Evolutionary conservation across 2,329 filamentous ascomycete genomes (phyloP), one percentile per base, ranked within the genome.

Genomic region (Botrytis byssoidea): DNA sequence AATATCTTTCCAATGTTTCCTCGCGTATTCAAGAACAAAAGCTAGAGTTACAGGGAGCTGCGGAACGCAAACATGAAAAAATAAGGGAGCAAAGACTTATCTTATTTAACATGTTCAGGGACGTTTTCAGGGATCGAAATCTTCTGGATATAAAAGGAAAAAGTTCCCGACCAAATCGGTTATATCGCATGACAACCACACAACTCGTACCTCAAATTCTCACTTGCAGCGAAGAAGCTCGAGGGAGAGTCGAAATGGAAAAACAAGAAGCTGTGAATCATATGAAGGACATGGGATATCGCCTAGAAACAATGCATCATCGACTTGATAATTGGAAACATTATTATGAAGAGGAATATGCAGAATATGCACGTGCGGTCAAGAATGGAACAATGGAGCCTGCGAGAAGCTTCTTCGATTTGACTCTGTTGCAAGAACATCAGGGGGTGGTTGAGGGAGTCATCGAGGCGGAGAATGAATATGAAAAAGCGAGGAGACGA

Each of bases 351-450:
- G 29, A 68, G 1, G 32, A 74, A 40, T 74, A 73, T 25, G 20
- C 60, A 29, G 9, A 42, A 25, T 76, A 74, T 64, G 32, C 37
- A n/a, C 22, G 37, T 44, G 44, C 51, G n/a, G 42, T 71, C 5
- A 72, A 61, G 5, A 35, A 61, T 42, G 67, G 75, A 1, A 67
- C 40, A 29, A 68, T 60, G 7, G 46, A 70, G 7, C 59, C 29
- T 3, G 67, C 63, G 2, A 76, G 61, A 22, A 78, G 60, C 8
- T 64, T 66, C 4, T 77, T 77, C 61, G 76, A 77, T 44, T 10
- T 63, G 3, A n/a, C 32, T 14, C 42, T 78, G 0, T 48, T 78
- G 18, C 48, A 25, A 16, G 44, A 76, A 20, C 37, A 71, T 29
- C 64, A 42, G 44, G 63, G 70, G 48, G 68, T 71, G 1, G 71